phyloP scores from a whole-genome alignment of 2,329 filamentous ascomycete genomes.

The Onygenales sp. region DNA sequence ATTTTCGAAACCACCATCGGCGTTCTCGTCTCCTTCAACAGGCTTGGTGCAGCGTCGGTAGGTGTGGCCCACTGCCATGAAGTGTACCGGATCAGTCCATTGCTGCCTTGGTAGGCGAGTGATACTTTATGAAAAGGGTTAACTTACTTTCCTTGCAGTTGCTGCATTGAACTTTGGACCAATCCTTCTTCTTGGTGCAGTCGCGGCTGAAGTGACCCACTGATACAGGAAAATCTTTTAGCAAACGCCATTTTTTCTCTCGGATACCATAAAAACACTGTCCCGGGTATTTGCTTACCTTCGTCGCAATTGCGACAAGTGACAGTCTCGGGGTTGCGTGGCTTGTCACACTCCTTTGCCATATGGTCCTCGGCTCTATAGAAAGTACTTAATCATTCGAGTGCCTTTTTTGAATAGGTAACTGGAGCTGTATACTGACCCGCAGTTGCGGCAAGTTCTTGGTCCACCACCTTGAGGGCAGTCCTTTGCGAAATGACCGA shows the following conservation, averaged over 20 bases:
- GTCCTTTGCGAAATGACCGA: slow-evolving; percentile 38
- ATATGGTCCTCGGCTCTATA: slow-evolving; percentile 34
- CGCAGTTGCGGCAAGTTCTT: slow-evolving; percentile 37
- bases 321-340: slow-evolving; percentile 29
- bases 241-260: not conserved
- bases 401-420: not conserved
- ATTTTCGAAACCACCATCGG: slow-evolving; percentile 10
- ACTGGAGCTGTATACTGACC: slow-evolving; percentile 18
- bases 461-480: slow-evolving; percentile 29
- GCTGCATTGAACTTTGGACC: slow-evolving; percentile 35
- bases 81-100: slow-evolving; percentile 7
- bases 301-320: slow-evolving; percentile 39
- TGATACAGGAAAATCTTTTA: slow-evolving; percentile 7
- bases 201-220: slow-evolving; percentile 35
- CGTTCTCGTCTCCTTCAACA: slow-evolving; percentile 6
- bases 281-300: slow-evolving; percentile 17
- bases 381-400: slow-evolving; percentile 10
- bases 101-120: not conserved
- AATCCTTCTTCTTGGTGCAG: slow-evolving; percentile 36
- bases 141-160: slow-evolving; percentile 35
- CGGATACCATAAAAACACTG: not conserved
- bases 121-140: not conserved
- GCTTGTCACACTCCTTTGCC: slow-evolving; percentile 33
- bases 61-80: slow-evolving; percentile 33
- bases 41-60: slow-evolving; percentile 28